Conservation (phyloP, 768 basidiomycete species). For the Auriscalpium orientale region DNA sequence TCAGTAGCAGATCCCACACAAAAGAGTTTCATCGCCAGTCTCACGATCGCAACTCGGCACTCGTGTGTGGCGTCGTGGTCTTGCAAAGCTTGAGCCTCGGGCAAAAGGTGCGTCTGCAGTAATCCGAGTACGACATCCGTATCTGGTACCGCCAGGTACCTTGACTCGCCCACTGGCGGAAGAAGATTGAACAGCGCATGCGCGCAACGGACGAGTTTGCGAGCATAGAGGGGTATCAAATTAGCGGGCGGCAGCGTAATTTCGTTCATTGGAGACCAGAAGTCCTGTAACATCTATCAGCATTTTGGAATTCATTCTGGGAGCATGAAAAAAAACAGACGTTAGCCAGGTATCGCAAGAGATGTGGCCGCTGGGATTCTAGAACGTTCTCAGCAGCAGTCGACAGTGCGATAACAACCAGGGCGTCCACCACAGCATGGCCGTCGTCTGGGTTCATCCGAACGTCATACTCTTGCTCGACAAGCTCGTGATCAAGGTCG, state of each 20-base stretch:
- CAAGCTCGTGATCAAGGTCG: constrained; percentile 34
- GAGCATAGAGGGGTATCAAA: constrained; percentile 37
- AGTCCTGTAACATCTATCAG: background rate
- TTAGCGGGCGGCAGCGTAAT: constrained; percentile 32
- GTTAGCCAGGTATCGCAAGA: constrained; percentile 42
- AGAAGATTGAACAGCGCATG: constrained; percentile 26
- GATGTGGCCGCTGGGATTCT: constrained; percentile 39
- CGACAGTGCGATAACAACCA: constrained; percentile 34
- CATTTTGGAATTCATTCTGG: background rate
- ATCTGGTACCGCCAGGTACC: constrained; percentile 15
- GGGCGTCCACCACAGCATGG: constrained; percentile 32
- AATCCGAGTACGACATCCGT: constrained; percentile 28
- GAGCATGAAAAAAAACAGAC: constrained; percentile 22
- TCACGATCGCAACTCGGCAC: constrained; percentile 32
- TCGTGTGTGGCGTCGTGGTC: constrained; percentile 22
- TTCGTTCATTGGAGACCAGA: background rate
- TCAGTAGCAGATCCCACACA: constrained; percentile 11
- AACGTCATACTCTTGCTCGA: constrained; percentile 46
- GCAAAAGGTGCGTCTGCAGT: constrained; percentile 40
- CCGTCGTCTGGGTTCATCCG: constrained; percentile 16
- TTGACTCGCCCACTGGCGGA: constrained; percentile 13
- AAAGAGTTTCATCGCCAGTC: constrained; percentile 36
- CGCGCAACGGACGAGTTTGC: constrained; percentile 37
- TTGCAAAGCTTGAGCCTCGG: constrained; percentile 37
- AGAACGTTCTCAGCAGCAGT: constrained; percentile 44